Conservation (phyloP, 2,329 filamentous ascomycete genomes). For the Rhinocladiella mackenziei region DNA sequence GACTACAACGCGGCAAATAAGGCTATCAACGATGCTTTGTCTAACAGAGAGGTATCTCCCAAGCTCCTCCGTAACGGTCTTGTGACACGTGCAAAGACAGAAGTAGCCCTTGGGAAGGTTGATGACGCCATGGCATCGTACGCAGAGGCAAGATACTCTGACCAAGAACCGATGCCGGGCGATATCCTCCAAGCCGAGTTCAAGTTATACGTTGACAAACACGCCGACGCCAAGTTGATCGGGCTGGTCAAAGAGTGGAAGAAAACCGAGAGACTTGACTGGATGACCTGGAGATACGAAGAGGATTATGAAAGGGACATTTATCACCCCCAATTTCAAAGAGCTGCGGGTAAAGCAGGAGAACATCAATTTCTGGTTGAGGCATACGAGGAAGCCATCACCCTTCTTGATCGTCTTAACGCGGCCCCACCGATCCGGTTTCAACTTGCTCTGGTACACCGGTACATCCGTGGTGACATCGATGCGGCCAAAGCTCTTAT, state of each 20-base stretch:
- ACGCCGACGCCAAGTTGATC: slow-evolving; percentile 1
- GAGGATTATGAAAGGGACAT: neutral
- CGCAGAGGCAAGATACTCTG: slow-evolving; percentile 1
- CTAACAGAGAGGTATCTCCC: neutral
- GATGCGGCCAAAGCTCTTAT: slow-evolving; percentile 6
- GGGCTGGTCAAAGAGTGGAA: slow-evolving; percentile 2
- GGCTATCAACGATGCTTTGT: neutral
- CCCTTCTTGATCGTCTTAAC: slow-evolving; percentile 4
- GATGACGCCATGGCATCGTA: slow-evolving; percentile 4
- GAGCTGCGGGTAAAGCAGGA: neutral
- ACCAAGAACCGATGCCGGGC: slow-evolving; percentile 5
- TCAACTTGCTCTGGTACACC: slow-evolving; percentile 1
- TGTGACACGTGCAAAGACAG: slow-evolving; percentile 1
- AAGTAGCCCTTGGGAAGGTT: neutral
- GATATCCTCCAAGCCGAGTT: slow-evolving; percentile 2
- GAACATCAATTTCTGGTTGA: slow-evolving; percentile 2
- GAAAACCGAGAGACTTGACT: slow-evolving; percentile 4
- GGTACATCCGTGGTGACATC: neutral
- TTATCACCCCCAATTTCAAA: slow-evolving; percentile 2
- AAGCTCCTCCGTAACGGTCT: slow-evolving; percentile 1
- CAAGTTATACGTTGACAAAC: neutral
- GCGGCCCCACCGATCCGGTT: slow-evolving; percentile 2
- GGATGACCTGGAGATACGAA: slow-evolving; percentile 6
- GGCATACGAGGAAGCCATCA: slow-evolving; percentile 7
- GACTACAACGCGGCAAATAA: neutral